Evolutionary conservation across 768 basidiomycete species (phyloP), one percentile per base, ranked within the genome.

Genomic region (Lactifluus subvellereus): DNA sequence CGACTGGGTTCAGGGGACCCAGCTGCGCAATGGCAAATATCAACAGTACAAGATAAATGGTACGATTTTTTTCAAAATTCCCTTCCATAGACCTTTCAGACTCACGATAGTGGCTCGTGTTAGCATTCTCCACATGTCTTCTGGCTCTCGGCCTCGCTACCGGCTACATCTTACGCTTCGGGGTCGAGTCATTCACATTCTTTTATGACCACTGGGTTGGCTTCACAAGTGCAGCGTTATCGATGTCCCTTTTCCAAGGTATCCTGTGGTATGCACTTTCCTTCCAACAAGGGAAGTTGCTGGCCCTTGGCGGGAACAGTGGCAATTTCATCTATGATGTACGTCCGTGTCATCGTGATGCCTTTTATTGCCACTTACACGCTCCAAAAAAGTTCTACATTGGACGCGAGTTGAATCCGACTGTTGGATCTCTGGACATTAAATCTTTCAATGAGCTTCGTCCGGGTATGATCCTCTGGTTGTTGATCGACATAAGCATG

Each of bases 21-120:
- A 37, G 8, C 73, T 96, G 68, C 81, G 97, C 51, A 86, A 84
- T 47, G 95, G 95, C 0, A 79, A 77, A 58, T 86, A 80, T 70
- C 87, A 89, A 72, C 75, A 80, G 63, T 99, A 99, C 80, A 98
- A 91, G 77, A 93, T 97, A 63, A 98, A 99, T 77, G 95, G 95
- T 94, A 71, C 68, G 81, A 74, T 43, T n/a, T 60, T 14, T 8
- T 38, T 52, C 14, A 16, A 5, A 2, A n/a, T n/a, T 27, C 27
- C 27, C 27, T 22, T 6, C 30, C 20, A 8, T 22, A 20, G 4
- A 10, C 32, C n/a, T 32, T 30, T 33, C 30, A 3, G 27, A 37
- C 33, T 50, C 20, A 53, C 42, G 2, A 62, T 49, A 7, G 14
- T 20, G 13, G 5, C 42, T 22, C n/a, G 7, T 32, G 3, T 37